Evolutionary conservation across 345 rosid genomes (phyloP).

Genomic region (Geranium brycei): DNA sequence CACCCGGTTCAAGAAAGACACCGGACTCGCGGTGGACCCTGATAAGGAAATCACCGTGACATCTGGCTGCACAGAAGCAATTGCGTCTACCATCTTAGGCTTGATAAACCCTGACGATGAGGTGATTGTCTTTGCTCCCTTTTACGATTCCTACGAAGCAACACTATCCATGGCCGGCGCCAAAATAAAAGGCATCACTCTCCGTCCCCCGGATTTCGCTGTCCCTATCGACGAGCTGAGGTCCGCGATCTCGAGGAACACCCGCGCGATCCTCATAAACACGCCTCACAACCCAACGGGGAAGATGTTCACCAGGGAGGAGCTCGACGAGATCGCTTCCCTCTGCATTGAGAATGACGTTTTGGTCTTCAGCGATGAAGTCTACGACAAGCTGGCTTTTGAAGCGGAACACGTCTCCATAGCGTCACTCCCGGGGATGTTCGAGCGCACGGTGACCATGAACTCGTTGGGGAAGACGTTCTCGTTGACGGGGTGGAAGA

Average conservation of each 20-base stretch:
- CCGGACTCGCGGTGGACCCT: constrained; percentile 65
- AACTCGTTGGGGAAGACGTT: constrained; percentile 90
- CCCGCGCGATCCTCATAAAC: constrained; percentile 76
- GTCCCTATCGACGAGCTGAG: constrained; percentile 68
- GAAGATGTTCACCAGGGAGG: constrained; percentile 78
- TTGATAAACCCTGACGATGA: constrained; percentile 86
- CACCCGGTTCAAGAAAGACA: constrained; percentile 54
- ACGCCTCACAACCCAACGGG: constrained; percentile 94
- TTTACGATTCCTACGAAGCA: constrained; percentile 87
- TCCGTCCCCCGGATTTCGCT: constrained; percentile 68
- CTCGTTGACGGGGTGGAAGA: constrained; percentile 93
- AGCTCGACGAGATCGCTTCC: constrained; percentile 52
- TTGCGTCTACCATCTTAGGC: constrained; percentile 78
- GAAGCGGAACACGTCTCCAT: constrained; percentile 86
- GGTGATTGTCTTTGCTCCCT: constrained; percentile 83
- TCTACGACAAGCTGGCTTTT: constrained; percentile 80
- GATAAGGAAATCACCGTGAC: constrained; percentile 88
- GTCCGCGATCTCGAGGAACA: constrained; percentile 52
- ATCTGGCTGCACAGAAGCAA: constrained; percentile 92
- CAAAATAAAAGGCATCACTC: constrained; percentile 53
- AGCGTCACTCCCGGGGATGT: constrained; percentile 94
- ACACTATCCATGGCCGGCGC: constrained; percentile 98
- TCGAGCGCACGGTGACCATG: constrained; percentile 74
- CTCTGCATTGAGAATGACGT: constrained; percentile 84
- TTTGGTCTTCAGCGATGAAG: constrained; percentile 74